Evolutionary conservation across 257 asterid species (phyloP).

Genomic region (Lantana camara): DNA sequence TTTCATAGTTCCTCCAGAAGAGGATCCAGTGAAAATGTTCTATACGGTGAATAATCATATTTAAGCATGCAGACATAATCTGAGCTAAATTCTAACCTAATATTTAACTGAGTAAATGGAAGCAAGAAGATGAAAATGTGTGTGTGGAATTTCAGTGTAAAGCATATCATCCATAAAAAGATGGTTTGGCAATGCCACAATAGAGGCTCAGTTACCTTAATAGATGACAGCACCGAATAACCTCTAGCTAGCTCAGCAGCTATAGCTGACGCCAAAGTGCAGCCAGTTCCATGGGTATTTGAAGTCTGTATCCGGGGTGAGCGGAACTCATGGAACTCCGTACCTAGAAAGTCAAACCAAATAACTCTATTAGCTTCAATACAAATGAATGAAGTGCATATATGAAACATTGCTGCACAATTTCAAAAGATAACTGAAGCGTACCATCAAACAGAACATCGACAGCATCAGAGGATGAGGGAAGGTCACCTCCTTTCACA

Average conservation of each 20-base stretch:
- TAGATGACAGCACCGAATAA: constrained; percentile 67
- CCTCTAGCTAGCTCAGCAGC: constrained; percentile 98
- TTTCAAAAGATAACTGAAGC: constrained; percentile 26
- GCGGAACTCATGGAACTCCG: constrained; percentile 71
- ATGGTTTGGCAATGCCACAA: constrained; percentile 4
- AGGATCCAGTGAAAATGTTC: constrained; percentile 7
- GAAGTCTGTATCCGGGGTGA: constrained; percentile 65
- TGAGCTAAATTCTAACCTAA: constrained; percentile 2
- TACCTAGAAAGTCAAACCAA: constrained; percentile 52
- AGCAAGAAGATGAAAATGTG: background rate
- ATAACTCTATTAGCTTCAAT: constrained; percentile 10
- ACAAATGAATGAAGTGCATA: constrained; percentile 8
- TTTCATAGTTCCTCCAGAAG: background rate
- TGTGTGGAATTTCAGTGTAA: background rate
- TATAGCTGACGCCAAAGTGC: constrained; percentile 85
- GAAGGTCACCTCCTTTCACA: constrained; percentile 97
- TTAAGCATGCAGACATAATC: constrained; percentile 2
- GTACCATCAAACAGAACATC: constrained; percentile 95
- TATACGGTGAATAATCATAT: background rate
- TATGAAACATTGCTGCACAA: constrained; percentile 16
- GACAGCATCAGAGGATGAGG: constrained; percentile 75
- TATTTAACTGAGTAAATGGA: background rate
- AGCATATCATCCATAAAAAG: constrained; percentile 18
- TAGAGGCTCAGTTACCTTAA: constrained; percentile 57
- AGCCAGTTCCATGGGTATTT: constrained; percentile 98